A percentile compares a stretch with the other conserved stretches of the same genome.
Evolutionary conservation across 108 stramenopile species (phyloP).

Genomic region (Tribonema minus): DNA sequence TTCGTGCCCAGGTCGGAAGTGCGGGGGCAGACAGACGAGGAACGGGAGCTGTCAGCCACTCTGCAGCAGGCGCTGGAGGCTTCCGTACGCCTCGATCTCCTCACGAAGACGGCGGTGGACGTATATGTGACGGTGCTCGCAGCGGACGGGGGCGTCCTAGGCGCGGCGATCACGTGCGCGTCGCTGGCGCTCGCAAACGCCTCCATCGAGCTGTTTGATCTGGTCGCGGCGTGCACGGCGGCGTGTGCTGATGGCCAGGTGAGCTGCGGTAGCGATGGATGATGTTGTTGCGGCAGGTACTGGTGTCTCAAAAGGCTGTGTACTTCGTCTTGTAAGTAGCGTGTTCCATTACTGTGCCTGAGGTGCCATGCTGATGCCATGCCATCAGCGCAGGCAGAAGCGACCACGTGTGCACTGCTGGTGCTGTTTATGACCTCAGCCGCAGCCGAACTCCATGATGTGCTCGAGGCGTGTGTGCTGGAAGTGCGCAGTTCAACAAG

Average conservation of each 20-base stretch:
- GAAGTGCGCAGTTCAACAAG: too few species aligned
- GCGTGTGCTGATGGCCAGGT: slow-evolving; percentile 12
- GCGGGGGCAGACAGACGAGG: slow-evolving; percentile 30
- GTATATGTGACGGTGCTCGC: slow-evolving; percentile 47
- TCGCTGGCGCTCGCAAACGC: slow-evolving; percentile 50
- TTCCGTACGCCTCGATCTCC: slow-evolving; percentile 26
- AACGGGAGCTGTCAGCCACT: slow-evolving; percentile 25
- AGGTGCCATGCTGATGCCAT: too few species aligned
- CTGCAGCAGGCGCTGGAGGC: slow-evolving; percentile 22
- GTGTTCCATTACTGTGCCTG: too few species aligned
- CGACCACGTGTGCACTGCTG: too few species aligned
- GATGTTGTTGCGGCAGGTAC: too few species aligned
- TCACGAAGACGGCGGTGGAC: slow-evolving; percentile 42
- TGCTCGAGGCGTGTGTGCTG: too few species aligned
- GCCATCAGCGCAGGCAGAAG: too few species aligned
- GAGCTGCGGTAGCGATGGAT: too few species aligned
- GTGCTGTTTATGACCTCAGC: too few species aligned
- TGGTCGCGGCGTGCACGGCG: slow-evolving; percentile 42
- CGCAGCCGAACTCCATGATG: too few species aligned
- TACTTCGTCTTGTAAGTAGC: too few species aligned
- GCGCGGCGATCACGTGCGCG: slow-evolving; percentile 47
- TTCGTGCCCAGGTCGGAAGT: not conserved
- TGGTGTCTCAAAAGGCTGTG: too few species aligned
- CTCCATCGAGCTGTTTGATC: slow-evolving; percentile 52
- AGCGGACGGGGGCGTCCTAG: slow-evolving; percentile 49